A percentile compares a stretch with the other conserved stretches of the same genome.
These are phyloP conservation scores for Diutina mesorugosa DNA, from an alignment of 1,139 yeast genomes.

Conservation along the genomic window DNA sequence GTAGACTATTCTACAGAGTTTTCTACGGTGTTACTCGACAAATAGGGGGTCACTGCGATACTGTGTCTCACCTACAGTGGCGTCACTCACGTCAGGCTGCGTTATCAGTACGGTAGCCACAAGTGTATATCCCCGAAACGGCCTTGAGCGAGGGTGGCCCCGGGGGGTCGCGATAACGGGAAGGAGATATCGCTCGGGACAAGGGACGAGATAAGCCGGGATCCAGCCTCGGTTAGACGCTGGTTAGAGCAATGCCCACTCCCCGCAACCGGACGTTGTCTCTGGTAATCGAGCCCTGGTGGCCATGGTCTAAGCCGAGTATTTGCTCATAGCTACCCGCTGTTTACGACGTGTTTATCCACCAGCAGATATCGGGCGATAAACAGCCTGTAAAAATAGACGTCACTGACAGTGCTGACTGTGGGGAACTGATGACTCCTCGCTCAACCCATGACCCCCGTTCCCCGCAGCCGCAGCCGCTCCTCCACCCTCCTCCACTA, in stretches of 20 bases:
- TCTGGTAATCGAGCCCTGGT: no score
- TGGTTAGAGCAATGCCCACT: no score
- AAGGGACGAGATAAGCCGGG: no score
- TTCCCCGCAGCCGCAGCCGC: background rate
- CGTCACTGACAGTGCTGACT: background rate
- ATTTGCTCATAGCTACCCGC: no score
- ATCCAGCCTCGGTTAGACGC: no score
- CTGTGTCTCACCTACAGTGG: background rate
- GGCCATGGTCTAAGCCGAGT: no score
- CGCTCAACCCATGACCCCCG: background rate
- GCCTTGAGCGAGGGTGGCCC: background rate
- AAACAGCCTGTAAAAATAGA: no score
- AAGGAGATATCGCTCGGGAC: no score
- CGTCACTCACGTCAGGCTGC: background rate
- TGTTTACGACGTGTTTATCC: no score
- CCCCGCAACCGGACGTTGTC: no score
- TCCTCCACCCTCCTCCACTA: background rate
- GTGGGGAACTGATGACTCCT: background rate
- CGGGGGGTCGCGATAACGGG: background rate
- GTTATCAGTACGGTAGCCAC: background rate
- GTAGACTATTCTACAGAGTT: no score
- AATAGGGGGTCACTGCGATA: background rate
- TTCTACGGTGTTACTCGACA: background rate
- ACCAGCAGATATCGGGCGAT: no score
- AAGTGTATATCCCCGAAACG: background rate